Evolutionary conservation across 2,329 filamentous ascomycete genomes (phyloP).

Genomic region (Aspergillus tanneri): DNA sequence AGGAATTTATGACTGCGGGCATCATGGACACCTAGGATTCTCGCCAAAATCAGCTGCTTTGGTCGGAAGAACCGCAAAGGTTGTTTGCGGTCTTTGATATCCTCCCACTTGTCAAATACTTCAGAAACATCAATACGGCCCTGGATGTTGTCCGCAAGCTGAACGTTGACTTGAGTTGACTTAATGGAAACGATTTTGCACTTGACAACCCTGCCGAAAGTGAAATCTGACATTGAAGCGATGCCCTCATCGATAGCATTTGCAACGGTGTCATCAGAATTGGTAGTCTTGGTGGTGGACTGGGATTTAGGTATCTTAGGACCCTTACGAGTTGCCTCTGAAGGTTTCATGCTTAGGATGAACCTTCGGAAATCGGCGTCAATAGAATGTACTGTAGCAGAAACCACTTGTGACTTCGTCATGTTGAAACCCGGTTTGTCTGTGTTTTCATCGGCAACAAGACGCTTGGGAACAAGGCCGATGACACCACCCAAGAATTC

Average conservation of each 20-base stretch:
- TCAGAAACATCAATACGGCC: slow-evolving; percentile 94
- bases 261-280: slow-evolving; percentile 39
- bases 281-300: slow-evolving; percentile 32
- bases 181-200: slow-evolving; percentile 82
- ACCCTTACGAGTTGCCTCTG: slow-evolving; percentile 52
- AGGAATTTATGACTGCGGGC: slow-evolving; percentile 87
- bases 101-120: slow-evolving; percentile 82
- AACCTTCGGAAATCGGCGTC: slow-evolving; percentile 71
- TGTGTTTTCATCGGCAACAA: slow-evolving; percentile 69
- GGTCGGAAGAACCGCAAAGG: slow-evolving; percentile 73
- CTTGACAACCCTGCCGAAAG: slow-evolving; percentile 69
- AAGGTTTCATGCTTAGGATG: slow-evolving; percentile 58
- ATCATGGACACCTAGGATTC: slow-evolving; percentile 83
- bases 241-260: slow-evolving; percentile 67
- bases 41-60: slow-evolving; percentile 70
- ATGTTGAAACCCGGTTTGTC: slow-evolving; percentile 74
- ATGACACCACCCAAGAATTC: slow-evolving; percentile 77
- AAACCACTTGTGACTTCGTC: slow-evolving; percentile 71
- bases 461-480: slow-evolving; percentile 75
- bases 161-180: slow-evolving; percentile 87
- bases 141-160: slow-evolving; percentile 80
- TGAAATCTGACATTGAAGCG: slow-evolving; percentile 67
- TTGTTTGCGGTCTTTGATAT: slow-evolving; percentile 77
- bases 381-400: slow-evolving; percentile 68
- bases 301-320: slow-evolving; percentile 32